Evolutionary conservation across 495 filamentous ascomycete species (phyloP).

Genomic region (Parmelia sp.): DNA sequence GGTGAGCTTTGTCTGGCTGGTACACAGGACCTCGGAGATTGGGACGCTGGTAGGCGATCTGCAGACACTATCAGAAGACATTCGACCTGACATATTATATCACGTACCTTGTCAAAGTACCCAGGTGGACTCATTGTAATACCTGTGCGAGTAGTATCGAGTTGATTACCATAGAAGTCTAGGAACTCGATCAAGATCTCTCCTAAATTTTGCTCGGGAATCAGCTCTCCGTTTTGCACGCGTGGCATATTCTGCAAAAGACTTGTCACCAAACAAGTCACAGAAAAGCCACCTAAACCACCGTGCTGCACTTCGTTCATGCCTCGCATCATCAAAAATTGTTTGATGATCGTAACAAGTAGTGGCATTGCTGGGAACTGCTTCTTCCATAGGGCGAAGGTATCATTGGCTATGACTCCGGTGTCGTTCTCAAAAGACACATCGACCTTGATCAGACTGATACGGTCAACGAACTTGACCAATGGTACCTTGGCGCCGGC

Average conservation of each 20-base stretch:
- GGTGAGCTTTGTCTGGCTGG: conserved; percentile 42
- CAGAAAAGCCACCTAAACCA: conserved; percentile 89
- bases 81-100: not conserved
- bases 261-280: conserved; percentile 87
- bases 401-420: conserved; percentile 69
- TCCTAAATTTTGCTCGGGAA: conserved; percentile 61
- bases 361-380: conserved; percentile 77
- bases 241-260: conserved; percentile 72
- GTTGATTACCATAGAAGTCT: conserved; percentile 75
- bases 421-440: conserved; percentile 89
- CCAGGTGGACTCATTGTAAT: conserved; percentile 69
- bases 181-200: conserved; percentile 78
- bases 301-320: conserved; percentile 86
- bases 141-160: conserved; percentile 58
- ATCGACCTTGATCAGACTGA: conserved; percentile 73
- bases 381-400: conserved; percentile 69
- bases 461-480: conserved; percentile 75
- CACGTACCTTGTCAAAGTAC: conserved; percentile 65
- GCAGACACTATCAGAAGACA: not conserved
- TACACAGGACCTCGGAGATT: conserved; percentile 31
- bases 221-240: conserved; percentile 49
- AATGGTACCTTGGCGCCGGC: conserved; percentile 76
- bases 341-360: conserved; percentile 81
- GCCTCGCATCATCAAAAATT: conserved; percentile 79
- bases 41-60: conserved; percentile 9